Percentiles rank a stretch among this genome's conserved stretches.
Conservation (phyloP, 441 rosid species). For the Populus hybrid region DNA sequence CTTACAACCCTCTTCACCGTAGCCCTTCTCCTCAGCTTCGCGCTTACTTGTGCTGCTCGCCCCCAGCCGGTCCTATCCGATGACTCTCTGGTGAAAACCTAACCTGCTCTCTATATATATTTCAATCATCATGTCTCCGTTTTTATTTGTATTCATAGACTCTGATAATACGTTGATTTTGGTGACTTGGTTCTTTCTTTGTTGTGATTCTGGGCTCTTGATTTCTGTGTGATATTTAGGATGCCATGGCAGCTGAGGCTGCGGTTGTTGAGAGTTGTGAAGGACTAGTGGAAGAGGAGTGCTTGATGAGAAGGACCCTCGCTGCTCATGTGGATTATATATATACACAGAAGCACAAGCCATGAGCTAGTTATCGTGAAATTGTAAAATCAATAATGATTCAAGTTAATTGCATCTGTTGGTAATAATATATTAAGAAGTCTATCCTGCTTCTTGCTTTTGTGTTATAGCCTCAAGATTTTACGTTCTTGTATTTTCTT, state of each 20-base stretch:
- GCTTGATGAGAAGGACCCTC: constrained; percentile 32
- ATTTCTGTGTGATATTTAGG: neutral
- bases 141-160: neutral
- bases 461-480: neutral
- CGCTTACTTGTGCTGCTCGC: constrained; percentile 20
- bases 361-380: constrained; percentile 6
- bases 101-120: neutral
- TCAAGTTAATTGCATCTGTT: neutral
- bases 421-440: neutral
- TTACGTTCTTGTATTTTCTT: neutral
- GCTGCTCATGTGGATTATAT: constrained; percentile 40
- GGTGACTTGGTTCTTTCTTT: neutral
- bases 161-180: neutral
- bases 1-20: constrained; percentile 22
- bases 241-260: constrained; percentile 1
- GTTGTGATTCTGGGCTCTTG: neutral
- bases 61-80: neutral
- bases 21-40: constrained; percentile 22
- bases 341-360: constrained; percentile 30
- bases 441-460: neutral
- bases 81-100: neutral
- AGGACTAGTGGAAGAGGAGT: constrained; percentile 25
- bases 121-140: neutral
- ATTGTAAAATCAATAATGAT: neutral
- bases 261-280: constrained; percentile 23